These are phyloP conservation scores for Oidium heveae DNA, from an alignment of 2,329 filamentous ascomycete species.

Conservation along the genomic window DNA sequence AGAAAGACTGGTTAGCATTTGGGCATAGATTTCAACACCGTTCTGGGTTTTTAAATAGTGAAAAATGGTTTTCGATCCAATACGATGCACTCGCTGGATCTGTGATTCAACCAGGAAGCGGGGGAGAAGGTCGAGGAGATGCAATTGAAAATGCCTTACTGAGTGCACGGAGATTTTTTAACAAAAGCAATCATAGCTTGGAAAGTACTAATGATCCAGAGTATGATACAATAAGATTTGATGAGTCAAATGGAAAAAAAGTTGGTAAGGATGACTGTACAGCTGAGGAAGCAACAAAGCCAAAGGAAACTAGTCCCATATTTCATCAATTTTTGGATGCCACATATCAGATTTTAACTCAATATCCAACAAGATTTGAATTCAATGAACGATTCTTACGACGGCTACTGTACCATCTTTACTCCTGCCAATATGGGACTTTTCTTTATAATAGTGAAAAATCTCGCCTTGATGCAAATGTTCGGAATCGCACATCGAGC, in stretches of 20 bases:
- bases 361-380: slow-evolving; percentile 74
- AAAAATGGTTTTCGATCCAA: slow-evolving; percentile 83
- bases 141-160: slow-evolving; percentile 66
- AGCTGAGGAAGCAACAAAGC: slow-evolving; percentile 45
- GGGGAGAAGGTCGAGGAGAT: slow-evolving; percentile 27
- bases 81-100: slow-evolving; percentile 49
- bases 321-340: slow-evolving; percentile 97
- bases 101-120: slow-evolving; percentile 33
- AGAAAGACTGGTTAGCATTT: slow-evolving; percentile 96
- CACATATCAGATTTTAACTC: slow-evolving; percentile 68
- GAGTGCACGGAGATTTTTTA: slow-evolving; percentile 75
- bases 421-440: slow-evolving; percentile 90
- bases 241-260: slow-evolving; percentile 13
- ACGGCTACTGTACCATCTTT: slow-evolving; percentile 73
- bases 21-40: slow-evolving; percentile 92
- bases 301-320: slow-evolving; percentile 83
- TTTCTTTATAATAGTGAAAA: slow-evolving; percentile 93
- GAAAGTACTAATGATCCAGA: slow-evolving; percentile 35
- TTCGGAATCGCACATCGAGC: slow-evolving; percentile 49
- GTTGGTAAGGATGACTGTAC: slow-evolving; percentile 16
- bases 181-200: slow-evolving; percentile 44
- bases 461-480: slow-evolving; percentile 46
- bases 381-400: slow-evolving; percentile 88
- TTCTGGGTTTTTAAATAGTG: slow-evolving; percentile 66
- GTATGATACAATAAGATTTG: slow-evolving; percentile 8